Evolutionary conservation across 495 filamentous ascomycete species (phyloP).

Genomic region (Staphylotrichum tortipilum): DNA sequence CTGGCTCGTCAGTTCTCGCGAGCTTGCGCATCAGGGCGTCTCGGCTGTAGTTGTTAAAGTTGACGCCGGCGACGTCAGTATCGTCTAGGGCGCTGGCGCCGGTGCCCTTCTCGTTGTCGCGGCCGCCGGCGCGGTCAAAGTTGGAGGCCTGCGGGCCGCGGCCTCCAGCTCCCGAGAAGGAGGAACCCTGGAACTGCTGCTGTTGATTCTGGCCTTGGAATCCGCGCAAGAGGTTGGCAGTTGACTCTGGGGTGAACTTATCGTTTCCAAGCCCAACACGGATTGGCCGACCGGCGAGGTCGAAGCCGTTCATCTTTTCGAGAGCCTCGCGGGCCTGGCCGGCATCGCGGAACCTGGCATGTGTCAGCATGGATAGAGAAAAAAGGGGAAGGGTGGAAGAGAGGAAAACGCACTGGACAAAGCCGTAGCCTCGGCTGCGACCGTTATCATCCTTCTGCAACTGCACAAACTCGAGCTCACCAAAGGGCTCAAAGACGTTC

Average conservation of each 20-base stretch:
- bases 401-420: slow-evolving; percentile 78
- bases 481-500: slow-evolving; percentile 96
- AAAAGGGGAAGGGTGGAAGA: background rate
- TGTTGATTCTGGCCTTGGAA: slow-evolving; percentile 70
- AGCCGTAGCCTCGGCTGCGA: slow-evolving; percentile 91
- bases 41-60: slow-evolving; percentile 98
- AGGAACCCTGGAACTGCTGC: slow-evolving; percentile 77
- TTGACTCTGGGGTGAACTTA: slow-evolving; percentile 99
- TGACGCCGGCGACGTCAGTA: slow-evolving; percentile 94
- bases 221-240: slow-evolving; percentile 79
- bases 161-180: slow-evolving; percentile 86
- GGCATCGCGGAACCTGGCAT: slow-evolving; percentile 76
- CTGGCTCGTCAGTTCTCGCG: slow-evolving; percentile 85
- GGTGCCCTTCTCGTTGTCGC: slow-evolving; percentile 84
- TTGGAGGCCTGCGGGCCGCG: slow-evolving; percentile 80
- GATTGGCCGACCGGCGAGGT: slow-evolving; percentile 94
- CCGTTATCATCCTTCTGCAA: slow-evolving; percentile 90
- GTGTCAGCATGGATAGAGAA: slow-evolving; percentile 24
- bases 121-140: slow-evolving; percentile 88
- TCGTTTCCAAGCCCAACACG: slow-evolving; percentile 99
- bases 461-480: slow-evolving; percentile 94
- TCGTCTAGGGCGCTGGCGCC: slow-evolving; percentile 95
- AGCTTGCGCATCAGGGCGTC: slow-evolving; percentile 97
- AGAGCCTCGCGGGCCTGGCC: slow-evolving; percentile 85
- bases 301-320: slow-evolving; percentile 99